Evolutionary conservation across 2,329 filamentous ascomycete genomes (phyloP).

Genomic region (Aspergillus spinulosporus): DNA sequence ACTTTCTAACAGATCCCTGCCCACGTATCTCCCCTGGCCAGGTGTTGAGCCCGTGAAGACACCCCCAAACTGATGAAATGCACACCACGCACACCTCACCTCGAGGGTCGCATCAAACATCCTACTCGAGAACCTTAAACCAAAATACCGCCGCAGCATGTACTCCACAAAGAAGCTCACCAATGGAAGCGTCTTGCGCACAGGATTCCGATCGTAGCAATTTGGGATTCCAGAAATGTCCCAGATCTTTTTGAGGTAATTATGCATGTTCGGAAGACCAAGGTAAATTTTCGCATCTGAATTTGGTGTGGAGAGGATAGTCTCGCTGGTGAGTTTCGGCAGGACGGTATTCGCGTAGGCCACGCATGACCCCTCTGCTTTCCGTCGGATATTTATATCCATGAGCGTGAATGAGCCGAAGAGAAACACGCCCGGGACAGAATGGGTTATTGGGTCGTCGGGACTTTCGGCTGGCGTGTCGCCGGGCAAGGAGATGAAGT

Average conservation of each 20-base stretch:
- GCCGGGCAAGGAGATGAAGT: background rate
- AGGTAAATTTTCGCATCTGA: background rate
- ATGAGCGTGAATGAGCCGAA: constrained; percentile 4
- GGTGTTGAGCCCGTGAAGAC: background rate
- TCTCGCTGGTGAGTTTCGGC: background rate
- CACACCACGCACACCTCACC: background rate
- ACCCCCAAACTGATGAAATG: constrained; percentile 1
- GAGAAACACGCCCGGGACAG: background rate
- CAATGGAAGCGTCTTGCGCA: background rate
- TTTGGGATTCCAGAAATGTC: constrained; percentile 2
- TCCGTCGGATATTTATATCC: background rate
- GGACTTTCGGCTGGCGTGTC: background rate
- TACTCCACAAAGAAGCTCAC: constrained; percentile 4
- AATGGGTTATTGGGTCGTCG: background rate
- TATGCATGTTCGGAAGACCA: constrained; percentile 1
- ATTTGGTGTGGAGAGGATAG: too few species aligned
- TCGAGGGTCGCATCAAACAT: background rate
- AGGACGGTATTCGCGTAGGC: background rate
- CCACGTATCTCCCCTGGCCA: background rate
- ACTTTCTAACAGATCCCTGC: background rate
- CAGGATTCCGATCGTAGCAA: background rate
- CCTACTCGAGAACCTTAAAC: background rate
- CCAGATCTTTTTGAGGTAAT: background rate
- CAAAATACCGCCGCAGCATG: constrained; percentile 12
- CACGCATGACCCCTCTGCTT: background rate